Base-by-base conservation (phyloP, 108 stramenopile species). In the Asterionellopsis glacialis region DNA sequence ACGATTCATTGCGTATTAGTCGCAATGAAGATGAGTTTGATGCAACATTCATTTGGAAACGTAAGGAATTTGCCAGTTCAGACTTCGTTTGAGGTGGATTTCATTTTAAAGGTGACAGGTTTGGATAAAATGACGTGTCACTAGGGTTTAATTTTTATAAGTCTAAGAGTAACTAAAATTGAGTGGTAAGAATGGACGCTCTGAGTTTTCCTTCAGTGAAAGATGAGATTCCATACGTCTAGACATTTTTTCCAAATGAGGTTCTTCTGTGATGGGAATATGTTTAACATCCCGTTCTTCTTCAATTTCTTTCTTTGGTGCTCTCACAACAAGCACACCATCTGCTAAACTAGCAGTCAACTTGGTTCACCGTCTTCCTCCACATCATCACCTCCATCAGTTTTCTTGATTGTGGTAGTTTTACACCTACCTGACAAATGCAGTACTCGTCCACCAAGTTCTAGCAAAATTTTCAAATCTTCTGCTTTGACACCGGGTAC, bases 31-130 rank as follows among this genome's bases (percentile, higher is more conserved):
- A 81, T 59, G 55, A 76, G 41, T 53, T 42, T 40, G 72, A 76
- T 21, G 68, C 74, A n/a, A 58, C 77, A 16, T 91, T 73, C 64
- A 84, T 91, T 55, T 91, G 90, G 90, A 79, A 70, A 59, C 67
- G 90, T 50, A 68, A 65, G 13, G 69, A 71, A 39, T 91, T 91
- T 68, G 72, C 74, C 22, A 43, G 47, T 18, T 69, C 3, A 16
- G 68, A 64, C 33, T 33, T 5, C 7, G 33, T 33, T 33, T 33
- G 7, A 33, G n/a, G 33, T 33, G 33, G 2, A 33, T 33, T 33
- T 33, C n/a, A n/a, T 33, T 33, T 33, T 5, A 33, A 33, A 33
- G 33, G 7, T n/a, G n/a, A n/a, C n/a, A n/a, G n/a, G n/a, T n/a
- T n/a, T n/a, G n/a, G n/a, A n/a, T n/a, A n/a, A n/a, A n/a, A n/a